phyloP scores from a whole-genome alignment of 2,329 filamentous ascomycete genomes.

The Pseudogymnoascus sp. region DNA sequence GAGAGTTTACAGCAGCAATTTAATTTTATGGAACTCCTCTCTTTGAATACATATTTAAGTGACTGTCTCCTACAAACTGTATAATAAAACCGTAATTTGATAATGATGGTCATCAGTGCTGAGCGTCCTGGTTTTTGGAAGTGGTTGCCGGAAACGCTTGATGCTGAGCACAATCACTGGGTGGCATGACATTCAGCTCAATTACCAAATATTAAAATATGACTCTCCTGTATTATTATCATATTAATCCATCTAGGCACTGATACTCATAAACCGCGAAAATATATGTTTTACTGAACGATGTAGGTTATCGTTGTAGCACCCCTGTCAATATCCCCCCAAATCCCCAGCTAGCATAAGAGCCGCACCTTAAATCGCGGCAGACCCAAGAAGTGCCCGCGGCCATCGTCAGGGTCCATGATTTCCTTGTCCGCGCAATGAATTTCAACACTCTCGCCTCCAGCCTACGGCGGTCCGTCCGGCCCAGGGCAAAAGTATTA shows the following conservation, averaged over 20 bases:
- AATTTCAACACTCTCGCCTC: constrained; percentile 16
- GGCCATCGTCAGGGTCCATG: constrained; percentile 2
- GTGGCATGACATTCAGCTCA: background rate
- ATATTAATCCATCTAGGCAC: background rate
- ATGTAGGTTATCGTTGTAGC: background rate
- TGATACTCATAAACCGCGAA: too few species aligned
- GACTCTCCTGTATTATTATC: background rate
- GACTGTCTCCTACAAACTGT: background rate
- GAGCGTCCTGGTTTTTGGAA: background rate
- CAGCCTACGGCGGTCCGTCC: constrained; percentile 14
- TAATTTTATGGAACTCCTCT: background rate
- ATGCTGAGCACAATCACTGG: background rate
- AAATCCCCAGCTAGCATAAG: background rate
- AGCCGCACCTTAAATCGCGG: constrained; percentile 6
- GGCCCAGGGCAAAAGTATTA: constrained; percentile 8
- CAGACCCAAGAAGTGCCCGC: background rate
- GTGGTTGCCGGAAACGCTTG: background rate
- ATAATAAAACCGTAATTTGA: background rate
- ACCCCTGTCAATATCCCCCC: background rate
- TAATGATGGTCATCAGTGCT: background rate
- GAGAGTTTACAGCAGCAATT: background rate
- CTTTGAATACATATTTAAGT: background rate
- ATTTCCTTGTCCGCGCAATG: constrained; percentile 13
- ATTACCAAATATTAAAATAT: background rate
- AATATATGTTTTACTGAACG: background rate